Percentiles rank a stretch among this genome's conserved stretches.
Evolutionary conservation across 2,329 filamentous ascomycete species (phyloP).

Genomic region (Chaetomium sp.): DNA sequence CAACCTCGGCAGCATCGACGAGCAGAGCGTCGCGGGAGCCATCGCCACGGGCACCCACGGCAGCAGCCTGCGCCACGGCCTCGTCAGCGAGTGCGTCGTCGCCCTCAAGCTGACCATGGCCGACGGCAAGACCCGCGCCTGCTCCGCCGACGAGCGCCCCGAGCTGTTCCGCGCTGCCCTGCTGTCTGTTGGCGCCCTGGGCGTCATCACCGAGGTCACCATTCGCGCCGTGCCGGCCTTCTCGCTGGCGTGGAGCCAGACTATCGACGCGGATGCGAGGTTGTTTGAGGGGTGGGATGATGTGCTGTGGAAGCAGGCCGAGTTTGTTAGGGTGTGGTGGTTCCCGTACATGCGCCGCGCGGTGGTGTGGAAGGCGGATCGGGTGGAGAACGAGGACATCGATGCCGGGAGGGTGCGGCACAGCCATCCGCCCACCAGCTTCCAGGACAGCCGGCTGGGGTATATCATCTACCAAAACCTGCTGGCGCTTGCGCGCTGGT

Average conservation of each 20-base stretch:
- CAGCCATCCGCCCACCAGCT: conserved; percentile 64
- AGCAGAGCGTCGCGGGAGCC: conserved; percentile 88
- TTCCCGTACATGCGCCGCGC: conserved; percentile 87
- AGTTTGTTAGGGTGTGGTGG: conserved; percentile 98
- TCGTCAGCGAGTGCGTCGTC: conserved; percentile 77
- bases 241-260: conserved; percentile 85
- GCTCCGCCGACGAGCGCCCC: conserved; percentile 66
- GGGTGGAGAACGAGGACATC: conserved; percentile 37
- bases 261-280: conserved; percentile 68
- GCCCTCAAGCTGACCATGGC: conserved; percentile 79
- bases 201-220: conserved; percentile 87
- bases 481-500: conserved; percentile 74
- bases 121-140: conserved; percentile 72
- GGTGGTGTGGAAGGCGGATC: conserved; percentile 84
- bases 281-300: conserved; percentile 72
- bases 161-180: conserved; percentile 88
- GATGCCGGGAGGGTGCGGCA: conserved; percentile 49
- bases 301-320: conserved; percentile 77
- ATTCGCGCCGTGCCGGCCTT: conserved; percentile 79
- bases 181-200: conserved; percentile 83
- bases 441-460: conserved; percentile 80
- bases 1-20: conserved; percentile 92
- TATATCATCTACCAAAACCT: conserved; percentile 92
- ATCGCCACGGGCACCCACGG: conserved; percentile 94
- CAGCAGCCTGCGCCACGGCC: conserved; percentile 78